A percentile compares a stretch with the other conserved stretches of the same genome.
phyloP scores from a whole-genome alignment of 345 rosid genomes.

The Hibiscus mutabilis region DNA sequence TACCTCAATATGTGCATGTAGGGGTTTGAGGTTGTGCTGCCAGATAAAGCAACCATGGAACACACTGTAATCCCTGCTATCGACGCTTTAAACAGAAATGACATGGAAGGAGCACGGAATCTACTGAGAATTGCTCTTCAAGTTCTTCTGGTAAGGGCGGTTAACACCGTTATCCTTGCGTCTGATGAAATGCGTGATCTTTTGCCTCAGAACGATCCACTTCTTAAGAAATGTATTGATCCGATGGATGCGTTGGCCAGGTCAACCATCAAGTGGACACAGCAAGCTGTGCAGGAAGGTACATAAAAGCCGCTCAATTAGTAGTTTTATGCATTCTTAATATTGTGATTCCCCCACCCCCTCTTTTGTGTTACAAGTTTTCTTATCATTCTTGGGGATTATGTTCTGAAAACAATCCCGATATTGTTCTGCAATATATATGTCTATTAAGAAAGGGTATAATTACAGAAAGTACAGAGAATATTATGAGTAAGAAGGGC shows the following conservation, averaged over 20 bases:
- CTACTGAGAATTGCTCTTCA: slow-evolving; percentile 56
- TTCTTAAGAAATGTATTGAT: slow-evolving; percentile 47
- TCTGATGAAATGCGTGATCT: slow-evolving; percentile 52
- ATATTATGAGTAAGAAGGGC: neutral
- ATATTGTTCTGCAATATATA: neutral
- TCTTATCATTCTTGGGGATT: neutral
- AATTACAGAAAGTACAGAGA: neutral
- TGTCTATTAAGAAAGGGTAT: neutral
- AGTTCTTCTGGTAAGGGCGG: slow-evolving; percentile 51
- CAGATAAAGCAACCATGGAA: slow-evolving; percentile 53
- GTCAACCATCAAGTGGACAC: slow-evolving; percentile 48
- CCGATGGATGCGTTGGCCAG: slow-evolving; percentile 61
- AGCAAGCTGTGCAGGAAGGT: slow-evolving; percentile 5
- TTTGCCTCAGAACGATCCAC: slow-evolving; percentile 50
- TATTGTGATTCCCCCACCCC: neutral
- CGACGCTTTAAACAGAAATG: slow-evolving; percentile 40
- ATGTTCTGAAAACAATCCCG: neutral
- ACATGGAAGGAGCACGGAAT: slow-evolving; percentile 55
- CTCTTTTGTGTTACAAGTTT: neutral
- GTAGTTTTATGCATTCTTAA: neutral
- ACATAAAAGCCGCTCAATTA: neutral
- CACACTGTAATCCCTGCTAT: slow-evolving; percentile 41
- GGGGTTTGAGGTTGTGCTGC: slow-evolving; percentile 71
- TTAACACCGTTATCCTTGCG: slow-evolving; percentile 46
- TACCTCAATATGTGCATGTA: slow-evolving; percentile 16